phyloP scores from a whole-genome alignment of 2,329 filamentous ascomycete genomes.

The Coleophoma cylindrospora region DNA sequence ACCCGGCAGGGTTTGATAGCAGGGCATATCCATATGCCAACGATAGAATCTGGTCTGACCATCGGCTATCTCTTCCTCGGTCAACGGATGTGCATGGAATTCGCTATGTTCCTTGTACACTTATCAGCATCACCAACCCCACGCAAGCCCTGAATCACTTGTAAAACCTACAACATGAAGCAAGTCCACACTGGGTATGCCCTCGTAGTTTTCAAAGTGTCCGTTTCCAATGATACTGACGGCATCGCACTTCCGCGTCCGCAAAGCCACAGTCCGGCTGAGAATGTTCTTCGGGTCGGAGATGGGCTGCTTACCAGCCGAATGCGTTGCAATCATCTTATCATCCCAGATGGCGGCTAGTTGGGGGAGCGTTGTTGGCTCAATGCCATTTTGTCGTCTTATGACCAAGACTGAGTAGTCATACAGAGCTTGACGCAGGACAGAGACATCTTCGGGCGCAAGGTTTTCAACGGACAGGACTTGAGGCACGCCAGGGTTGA shows the following conservation, averaged over 20 bases:
- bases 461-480: background rate
- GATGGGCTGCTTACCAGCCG: constrained; percentile 1
- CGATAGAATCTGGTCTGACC: constrained; percentile 22
- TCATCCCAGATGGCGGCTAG: constrained; percentile 7
- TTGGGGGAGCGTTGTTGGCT: constrained; percentile 2
- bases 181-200: constrained; percentile 2
- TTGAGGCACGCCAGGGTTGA: background rate
- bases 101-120: background rate
- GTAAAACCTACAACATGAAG: background rate
- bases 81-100: constrained; percentile 6
- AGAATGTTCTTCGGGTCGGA: constrained; percentile 8
- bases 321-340: constrained; percentile 4
- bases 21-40: constrained; percentile 26
- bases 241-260: constrained; percentile 1
- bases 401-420: constrained; percentile 9
- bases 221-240: constrained; percentile 8
- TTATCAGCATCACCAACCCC: background rate
- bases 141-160: too few species aligned
- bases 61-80: constrained; percentile 8
- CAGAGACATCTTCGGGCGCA: background rate
- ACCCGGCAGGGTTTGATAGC: constrained; percentile 24
- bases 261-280: constrained; percentile 1
- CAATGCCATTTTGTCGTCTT: constrained; percentile 7
- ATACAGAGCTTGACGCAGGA: constrained; percentile 9
- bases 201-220: constrained; percentile 5